phyloP scores from a whole-genome alignment of 2,329 filamentous ascomycete genomes.

The Hortaea werneckii region DNA sequence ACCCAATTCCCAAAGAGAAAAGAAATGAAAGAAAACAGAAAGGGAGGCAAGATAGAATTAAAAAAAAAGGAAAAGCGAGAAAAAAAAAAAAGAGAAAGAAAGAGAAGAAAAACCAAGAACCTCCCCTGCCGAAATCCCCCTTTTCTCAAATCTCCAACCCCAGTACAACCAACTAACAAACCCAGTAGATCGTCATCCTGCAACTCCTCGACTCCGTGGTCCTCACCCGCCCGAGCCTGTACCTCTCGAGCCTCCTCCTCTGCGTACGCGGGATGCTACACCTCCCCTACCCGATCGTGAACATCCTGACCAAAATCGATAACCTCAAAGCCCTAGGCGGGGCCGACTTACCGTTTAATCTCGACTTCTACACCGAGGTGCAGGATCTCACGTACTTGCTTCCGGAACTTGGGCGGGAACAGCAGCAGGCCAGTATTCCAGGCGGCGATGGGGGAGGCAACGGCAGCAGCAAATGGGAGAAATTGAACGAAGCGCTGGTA shows the following conservation, averaged over 20 bases:
- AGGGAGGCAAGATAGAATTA: no score
- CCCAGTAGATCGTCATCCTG: conserved; percentile 69
- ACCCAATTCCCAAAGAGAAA: neutral
- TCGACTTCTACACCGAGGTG: conserved; percentile 96
- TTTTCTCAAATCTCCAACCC: conserved; percentile 2
- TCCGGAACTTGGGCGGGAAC: conserved; percentile 69
- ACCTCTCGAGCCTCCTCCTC: conserved; percentile 86
- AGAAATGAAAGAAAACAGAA: no score
- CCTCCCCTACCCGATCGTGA: conserved; percentile 91
- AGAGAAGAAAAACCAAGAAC: no score
- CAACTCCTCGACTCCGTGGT: conserved; percentile 93
- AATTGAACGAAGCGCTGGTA: conserved; percentile 77
- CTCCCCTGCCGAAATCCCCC: no score
- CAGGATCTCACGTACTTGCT: conserved; percentile 82
- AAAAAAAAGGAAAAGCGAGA: no score
- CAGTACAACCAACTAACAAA: conserved; percentile 31
- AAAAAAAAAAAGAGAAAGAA: no score
- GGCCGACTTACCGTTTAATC: conserved; percentile 80
- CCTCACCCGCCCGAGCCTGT: conserved; percentile 84
- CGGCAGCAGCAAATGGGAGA: conserved; percentile 57
- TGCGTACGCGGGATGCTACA: conserved; percentile 95
- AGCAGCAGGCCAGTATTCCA: conserved; percentile 40
- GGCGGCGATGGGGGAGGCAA: no score
- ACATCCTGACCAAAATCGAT: conserved; percentile 96
- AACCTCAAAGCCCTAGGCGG: conserved; percentile 65